A percentile compares a stretch with the other conserved stretches of the same genome.
These are phyloP conservation scores for Phialemoniopsis sp. DNA, from an alignment of 2,329 filamentous ascomycete genomes.

Conservation along the genomic window DNA sequence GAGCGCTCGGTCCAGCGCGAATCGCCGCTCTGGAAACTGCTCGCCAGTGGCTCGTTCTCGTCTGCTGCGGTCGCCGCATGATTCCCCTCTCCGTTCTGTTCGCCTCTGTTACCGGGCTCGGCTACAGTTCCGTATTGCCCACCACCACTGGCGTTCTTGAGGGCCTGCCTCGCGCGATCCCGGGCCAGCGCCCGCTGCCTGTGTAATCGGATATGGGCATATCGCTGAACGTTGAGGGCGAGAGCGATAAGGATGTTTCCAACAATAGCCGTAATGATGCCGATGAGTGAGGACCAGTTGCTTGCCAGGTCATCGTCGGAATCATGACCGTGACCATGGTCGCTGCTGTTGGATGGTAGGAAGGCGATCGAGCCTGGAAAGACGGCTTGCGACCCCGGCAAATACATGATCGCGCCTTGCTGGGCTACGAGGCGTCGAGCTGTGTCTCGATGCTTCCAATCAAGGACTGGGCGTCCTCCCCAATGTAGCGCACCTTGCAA, in stretches of 20 bases:
- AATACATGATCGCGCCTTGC: too few relatives aligned
- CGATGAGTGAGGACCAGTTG: slow-evolving; percentile 90
- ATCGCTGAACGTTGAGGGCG: slow-evolving; percentile 92
- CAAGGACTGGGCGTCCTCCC: too few relatives aligned
- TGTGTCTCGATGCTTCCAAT: too few relatives aligned
- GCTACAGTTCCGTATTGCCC: slow-evolving; percentile 37
- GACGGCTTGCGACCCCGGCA: too few relatives aligned
- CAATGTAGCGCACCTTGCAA: too few relatives aligned
- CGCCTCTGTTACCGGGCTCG: slow-evolving; percentile 15
- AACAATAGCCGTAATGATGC: slow-evolving; percentile 86
- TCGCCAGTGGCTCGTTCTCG: slow-evolving; percentile 48
- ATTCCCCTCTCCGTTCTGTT: slow-evolving; percentile 23
- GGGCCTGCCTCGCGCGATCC: slow-evolving; percentile 48
- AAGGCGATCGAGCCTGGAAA: too few relatives aligned
- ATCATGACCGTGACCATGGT: slow-evolving; percentile 15
- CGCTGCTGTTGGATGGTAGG: too few relatives aligned
- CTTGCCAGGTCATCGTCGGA: slow-evolving; percentile 44
- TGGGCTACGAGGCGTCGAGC: too few relatives aligned
- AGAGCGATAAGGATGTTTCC: slow-evolving; percentile 94
- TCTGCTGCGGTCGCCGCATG: slow-evolving; percentile 22
- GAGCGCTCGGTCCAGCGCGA: slow-evolving; percentile 31
- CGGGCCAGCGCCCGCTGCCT: slow-evolving; percentile 60
- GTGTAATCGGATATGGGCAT: slow-evolving; percentile 84
- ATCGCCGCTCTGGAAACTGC: slow-evolving; percentile 42
- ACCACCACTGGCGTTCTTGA: slow-evolving; percentile 35